Percentiles rank a stretch among this genome's conserved stretches.
phyloP scores from a whole-genome alignment of 768 basidiomycete species.

The Leucogyrophana mollusca region DNA sequence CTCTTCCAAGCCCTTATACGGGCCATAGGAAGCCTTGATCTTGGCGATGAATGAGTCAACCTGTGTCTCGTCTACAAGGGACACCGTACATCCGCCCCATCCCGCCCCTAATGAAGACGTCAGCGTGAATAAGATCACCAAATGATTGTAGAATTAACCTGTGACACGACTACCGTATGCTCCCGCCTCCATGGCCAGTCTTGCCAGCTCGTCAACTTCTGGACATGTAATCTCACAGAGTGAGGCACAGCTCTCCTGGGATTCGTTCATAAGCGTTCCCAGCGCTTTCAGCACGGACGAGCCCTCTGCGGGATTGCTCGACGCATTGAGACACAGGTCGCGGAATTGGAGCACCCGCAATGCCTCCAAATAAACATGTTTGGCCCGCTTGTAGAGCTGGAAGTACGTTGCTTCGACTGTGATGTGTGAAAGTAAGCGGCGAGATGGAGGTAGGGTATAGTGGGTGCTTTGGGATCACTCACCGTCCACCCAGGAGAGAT shows the following conservation, averaged over 20 bases:
- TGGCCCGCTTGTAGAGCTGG: slow-evolving; percentile 79
- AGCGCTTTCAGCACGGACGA: slow-evolving; percentile 43
- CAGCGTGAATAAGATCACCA: not conserved
- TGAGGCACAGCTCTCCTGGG: slow-evolving; percentile 65
- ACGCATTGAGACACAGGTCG: slow-evolving; percentile 53
- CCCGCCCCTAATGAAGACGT: slow-evolving; percentile 58
- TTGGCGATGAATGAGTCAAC: slow-evolving; percentile 64
- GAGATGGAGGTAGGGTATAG: slow-evolving; percentile 1
- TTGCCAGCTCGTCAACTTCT: slow-evolving; percentile 71
- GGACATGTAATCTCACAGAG: slow-evolving; percentile 79
- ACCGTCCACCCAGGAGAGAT: slow-evolving; percentile 82
- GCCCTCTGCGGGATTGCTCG: slow-evolving; percentile 21
- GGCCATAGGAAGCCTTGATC: slow-evolving; percentile 57
- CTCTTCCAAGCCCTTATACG: slow-evolving; percentile 60
- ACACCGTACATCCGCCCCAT: slow-evolving; percentile 91
- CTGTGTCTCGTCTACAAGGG: slow-evolving; percentile 64
- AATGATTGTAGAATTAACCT: slow-evolving; percentile 38
- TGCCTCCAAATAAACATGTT: slow-evolving; percentile 81
- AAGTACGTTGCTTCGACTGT: slow-evolving; percentile 75
- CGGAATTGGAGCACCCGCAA: slow-evolving; percentile 80
- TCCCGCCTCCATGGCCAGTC: slow-evolving; percentile 64
- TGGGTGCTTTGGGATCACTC: slow-evolving; percentile 16
- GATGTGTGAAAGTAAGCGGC: slow-evolving; percentile 4
- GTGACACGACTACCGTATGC: slow-evolving; percentile 85
- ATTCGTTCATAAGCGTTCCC: slow-evolving; percentile 77